Evolutionary conservation across 352 stramenopile genomes (phyloP).

Genomic region (Phytophthora capsici): DNA sequence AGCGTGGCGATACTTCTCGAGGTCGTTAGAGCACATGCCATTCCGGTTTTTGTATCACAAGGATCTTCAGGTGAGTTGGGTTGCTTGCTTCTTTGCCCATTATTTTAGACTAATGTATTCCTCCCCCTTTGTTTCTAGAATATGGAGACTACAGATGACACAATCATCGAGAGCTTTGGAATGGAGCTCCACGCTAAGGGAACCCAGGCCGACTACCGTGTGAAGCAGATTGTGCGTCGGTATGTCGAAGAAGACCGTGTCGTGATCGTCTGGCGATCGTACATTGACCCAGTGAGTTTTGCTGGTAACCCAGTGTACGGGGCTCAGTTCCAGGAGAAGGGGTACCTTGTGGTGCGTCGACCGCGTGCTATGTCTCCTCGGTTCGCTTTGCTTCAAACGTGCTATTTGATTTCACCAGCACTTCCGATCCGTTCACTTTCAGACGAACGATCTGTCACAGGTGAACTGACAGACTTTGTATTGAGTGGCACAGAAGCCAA

Average conservation of each 20-base stretch:
- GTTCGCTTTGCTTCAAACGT: conserved; percentile 57
- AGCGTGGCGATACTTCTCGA: conserved; percentile 58
- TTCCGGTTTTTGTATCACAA: conserved; percentile 53
- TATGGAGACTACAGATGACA: conserved; percentile 50
- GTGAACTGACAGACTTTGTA: conserved; percentile 49
- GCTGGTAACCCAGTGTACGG: conserved; percentile 44
- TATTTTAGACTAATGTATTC: conserved; percentile 5
- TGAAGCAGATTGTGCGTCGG: conserved; percentile 62
- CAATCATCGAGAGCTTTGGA: conserved; percentile 65
- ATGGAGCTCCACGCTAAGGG: conserved; percentile 60
- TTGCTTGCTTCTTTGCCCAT: neutral
- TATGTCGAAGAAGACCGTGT: conserved; percentile 56
- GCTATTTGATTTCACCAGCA: conserved; percentile 62
- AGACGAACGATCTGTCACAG: conserved; percentile 30
- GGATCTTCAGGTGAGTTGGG: conserved; percentile 42
- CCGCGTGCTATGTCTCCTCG: conserved; percentile 36
- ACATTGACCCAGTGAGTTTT: conserved; percentile 65
- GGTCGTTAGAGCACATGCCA: conserved; percentile 49
- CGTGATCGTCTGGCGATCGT: conserved; percentile 63
- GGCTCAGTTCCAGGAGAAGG: conserved; percentile 58
- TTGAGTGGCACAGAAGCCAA: conserved; percentile 43
- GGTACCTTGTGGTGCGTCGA: conserved; percentile 60
- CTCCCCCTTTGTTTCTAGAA: conserved; percentile 14
- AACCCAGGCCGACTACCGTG: conserved; percentile 54
- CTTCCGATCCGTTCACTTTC: conserved; percentile 40